Base-by-base conservation (phyloP, 139 green algal species). In the Pseudopediastrum boryanum region DNA sequence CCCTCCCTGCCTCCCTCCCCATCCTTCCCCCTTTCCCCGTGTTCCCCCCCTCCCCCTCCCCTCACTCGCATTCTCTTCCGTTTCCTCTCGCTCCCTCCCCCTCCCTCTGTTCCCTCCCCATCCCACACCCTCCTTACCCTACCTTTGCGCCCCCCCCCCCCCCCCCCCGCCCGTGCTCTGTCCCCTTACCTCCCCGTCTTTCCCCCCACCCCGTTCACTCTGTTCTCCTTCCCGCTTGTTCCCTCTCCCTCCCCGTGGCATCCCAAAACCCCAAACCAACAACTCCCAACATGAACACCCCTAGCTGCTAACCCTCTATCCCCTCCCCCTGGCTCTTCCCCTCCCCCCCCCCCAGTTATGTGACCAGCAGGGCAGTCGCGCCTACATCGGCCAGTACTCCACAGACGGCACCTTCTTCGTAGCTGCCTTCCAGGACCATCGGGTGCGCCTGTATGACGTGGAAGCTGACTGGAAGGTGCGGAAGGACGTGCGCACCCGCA, bases 351-450 rank as follows among this genome's bases (percentile, higher is more conserved):
- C 25, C 13, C 61, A 82, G 50, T 52, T 94, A 8, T 78, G 94
- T 23, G 93, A 97, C 63, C 27, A 39, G 19, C 81, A 95, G 77
- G 44, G 65, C 50, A 86, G 59, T n/a, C 80, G 93, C 0, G 96
- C 85, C 23, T 99, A 99, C 88, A 98, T 96, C 27, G 96, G 94
- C 6, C 93, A 96, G 64, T 99, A 97, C 86, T 92, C 85, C 1
- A 16, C n/a, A 0, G 78, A 90, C 42, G 95, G 95, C 2, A 67
- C 88, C 54, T 81, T 98, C 38, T 98, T 97, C 74, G 86, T 98
- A 1, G 93, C 90, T 67, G 90, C 83, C 21, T 96, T 88, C 78
- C 86, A 93, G 71, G 90, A 95, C 68, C 82, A 88, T 39, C 84
- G 88, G 0, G 90, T 97, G 38, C 68, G 81, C 9, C 56, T 97